These are phyloP conservation scores for Fraxinus ornus DNA, from an alignment of 305 asterid species.

Conservation along the genomic window DNA sequence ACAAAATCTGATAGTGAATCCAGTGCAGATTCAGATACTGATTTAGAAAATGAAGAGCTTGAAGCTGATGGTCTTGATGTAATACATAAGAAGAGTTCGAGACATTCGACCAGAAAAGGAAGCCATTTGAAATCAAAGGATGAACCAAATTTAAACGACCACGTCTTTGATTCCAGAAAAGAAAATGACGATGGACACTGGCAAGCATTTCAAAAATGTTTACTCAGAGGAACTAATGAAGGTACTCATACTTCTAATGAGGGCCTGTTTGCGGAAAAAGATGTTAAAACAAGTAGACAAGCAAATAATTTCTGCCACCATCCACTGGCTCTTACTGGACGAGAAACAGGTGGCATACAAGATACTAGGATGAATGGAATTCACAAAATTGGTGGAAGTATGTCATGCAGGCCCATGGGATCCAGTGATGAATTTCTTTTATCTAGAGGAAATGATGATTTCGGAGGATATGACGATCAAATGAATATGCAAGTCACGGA, in stretches of 20 bases:
- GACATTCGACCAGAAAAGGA: conserved; percentile 51
- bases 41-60: conserved; percentile 37
- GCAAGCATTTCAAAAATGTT: conserved; percentile 87
- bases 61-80: conserved; percentile 34
- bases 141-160: conserved; percentile 28
- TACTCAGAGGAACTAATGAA: conserved; percentile 63
- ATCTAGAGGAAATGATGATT: conserved; percentile 39
- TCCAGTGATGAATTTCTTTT: conserved; percentile 46
- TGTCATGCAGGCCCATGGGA: conserved; percentile 39
- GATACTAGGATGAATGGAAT: conserved; percentile 48
- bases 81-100: conserved; percentile 33
- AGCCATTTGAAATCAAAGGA: conserved; percentile 37
- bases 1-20: conserved; percentile 42
- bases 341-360: conserved; percentile 39
- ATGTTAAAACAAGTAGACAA: conserved; percentile 43
- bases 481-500: conserved; percentile 53
- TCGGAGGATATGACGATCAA: conserved; percentile 36
- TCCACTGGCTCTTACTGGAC: conserved; percentile 48
- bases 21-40: conserved; percentile 42
- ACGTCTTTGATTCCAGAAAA: conserved; percentile 39
- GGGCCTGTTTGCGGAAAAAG: conserved; percentile 62
- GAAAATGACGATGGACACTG: conserved; percentile 70
- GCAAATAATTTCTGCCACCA: conserved; percentile 41
- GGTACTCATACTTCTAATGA: conserved; percentile 41
- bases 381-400: conserved; percentile 45